Base-by-base conservation (phyloP, 2,329 filamentous ascomycete species). In the Epichloe glyceriae region DNA sequence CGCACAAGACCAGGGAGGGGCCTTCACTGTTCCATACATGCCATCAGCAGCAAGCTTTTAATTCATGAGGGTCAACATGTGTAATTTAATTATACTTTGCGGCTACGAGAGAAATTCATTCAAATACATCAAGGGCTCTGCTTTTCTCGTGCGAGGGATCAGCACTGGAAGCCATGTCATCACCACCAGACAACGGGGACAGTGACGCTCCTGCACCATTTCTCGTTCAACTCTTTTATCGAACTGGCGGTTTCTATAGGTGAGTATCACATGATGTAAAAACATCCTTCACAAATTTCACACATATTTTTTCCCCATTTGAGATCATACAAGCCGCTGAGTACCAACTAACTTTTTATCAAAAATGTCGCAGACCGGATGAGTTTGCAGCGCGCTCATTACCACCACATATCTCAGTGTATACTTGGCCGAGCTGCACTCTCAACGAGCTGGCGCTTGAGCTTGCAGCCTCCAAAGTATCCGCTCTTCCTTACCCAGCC, bases 381-480 rank as follows among this genome's bases (percentile, higher is more conserved):
- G 86, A 91, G 57, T 88, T 93, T 64, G 66, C 78, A 58, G 62
- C 79, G 19, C 58, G 71, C 50, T 62, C 71, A 51, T 75, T 86
- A 20, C 80, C 83, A 47, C 71, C 83, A 7, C 79, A 85, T 63
- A 73, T 95, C 26, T 78, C 86, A 54, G 83, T 96, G 60, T 90
- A 96, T 73, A 90, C 89, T 52, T 95, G 88, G 86, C 77, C 81
- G 51, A 81, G 79, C 60, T 91, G 86, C 69, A 88, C 86, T 3
- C 76, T 97, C 22, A 74, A 78, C 57, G 89, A 96, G 66, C 80
- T 97, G 37, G 83, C 85, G 20, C 80, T 86, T 51, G 82, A 91
- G 50, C 77, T 97, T 51, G 78, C 80, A 46, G 78, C 79, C 47
- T 76, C 84, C 1, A 73, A 66, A 46, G 85, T 86, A 0, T 69